Base-by-base conservation (phyloP, 495 filamentous ascomycete species). In the Thermothielavioides terrestris region DNA sequence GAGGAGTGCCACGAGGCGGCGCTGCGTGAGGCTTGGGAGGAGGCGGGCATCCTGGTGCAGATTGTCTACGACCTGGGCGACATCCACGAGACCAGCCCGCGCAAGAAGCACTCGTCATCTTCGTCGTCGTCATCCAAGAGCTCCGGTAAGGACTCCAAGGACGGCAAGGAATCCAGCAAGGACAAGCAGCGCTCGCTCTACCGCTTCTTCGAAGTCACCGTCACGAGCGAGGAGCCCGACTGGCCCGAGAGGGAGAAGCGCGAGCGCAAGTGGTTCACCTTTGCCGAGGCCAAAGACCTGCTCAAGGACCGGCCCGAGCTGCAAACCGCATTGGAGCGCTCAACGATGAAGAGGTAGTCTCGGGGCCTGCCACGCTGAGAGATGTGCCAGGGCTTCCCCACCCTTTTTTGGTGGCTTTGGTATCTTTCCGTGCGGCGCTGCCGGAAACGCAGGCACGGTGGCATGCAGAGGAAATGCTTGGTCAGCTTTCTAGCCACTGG, bases 211-310 rank as follows among this genome's bases (percentile, higher is more conserved):
- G 86, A 96, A 64, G 89, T 81, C 54, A 80, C 73, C 14, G 90
- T 96, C 53, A 77, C 86, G 55, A 79, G 80, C 50, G 84, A 94
- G 69, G 88, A 94, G 65, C 68, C 66, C 8, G 77, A 89, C 45
- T 98, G 92, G 92, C 92, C 92, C 4, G 92, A 98, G 74, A 86
- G 79, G 79, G 78, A 94, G 67, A 95, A 95, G 73, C 78, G 92
- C 52, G 81, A 78, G 64, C 81, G 94, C 46, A 79, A 85, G 63
- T 98, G 92, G 92, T 84, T 95, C 63, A 78, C 80, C 11, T 96
- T 86, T 64, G 66, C 77, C 43, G 79, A 91, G 66, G 92, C 94
- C n/a, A 78, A 76, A 46, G 75, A 81, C 52, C 83, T 82, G 32
- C 75, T 98, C 57, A 77, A 77, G 47, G 77, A 78, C 53, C 77